A percentile compares a stretch with the other conserved stretches of the same genome.
Evolutionary conservation across 345 rosid genomes (phyloP).

Genomic region (Eucalyptus shirleyi): DNA sequence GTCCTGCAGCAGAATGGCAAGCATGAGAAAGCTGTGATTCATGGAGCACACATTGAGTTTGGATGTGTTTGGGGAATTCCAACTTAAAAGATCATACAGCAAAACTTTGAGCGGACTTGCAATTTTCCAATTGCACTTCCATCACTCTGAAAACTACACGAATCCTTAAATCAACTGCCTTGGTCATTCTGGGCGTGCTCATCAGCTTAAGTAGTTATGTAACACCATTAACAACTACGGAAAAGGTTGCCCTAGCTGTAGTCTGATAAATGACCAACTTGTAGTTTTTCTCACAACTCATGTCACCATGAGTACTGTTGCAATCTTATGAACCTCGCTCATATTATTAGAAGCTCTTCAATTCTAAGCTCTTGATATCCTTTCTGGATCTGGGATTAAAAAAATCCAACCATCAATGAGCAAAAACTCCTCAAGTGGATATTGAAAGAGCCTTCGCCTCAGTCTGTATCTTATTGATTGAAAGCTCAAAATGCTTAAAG

Average conservation of each 20-base stretch:
- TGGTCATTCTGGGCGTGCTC: neutral
- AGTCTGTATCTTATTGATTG: neutral
- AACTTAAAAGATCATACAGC: neutral
- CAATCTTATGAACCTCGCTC: neutral
- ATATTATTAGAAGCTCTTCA: neutral
- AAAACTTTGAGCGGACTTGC: neutral
- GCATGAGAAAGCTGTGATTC: neutral
- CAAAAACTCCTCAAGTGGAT: neutral
- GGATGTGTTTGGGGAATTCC: neutral
- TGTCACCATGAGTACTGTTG: neutral
- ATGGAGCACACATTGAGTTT: neutral
- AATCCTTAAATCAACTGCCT: neutral
- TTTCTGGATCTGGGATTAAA: neutral
- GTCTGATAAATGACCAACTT: neutral
- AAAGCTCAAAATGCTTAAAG: neutral
- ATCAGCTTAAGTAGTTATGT: neutral
- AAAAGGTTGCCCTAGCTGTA: neutral
- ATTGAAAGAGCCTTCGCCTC: neutral
- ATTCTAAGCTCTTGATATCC: neutral
- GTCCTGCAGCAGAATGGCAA: constrained; percentile 40
- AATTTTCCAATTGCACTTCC: neutral
- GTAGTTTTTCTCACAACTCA: neutral
- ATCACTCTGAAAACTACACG: neutral
- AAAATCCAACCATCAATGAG: neutral
- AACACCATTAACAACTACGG: neutral